Evolutionary conservation across 2,329 filamentous ascomycete genomes (phyloP).

Genomic region (Neopestalotiopsis rosae): DNA sequence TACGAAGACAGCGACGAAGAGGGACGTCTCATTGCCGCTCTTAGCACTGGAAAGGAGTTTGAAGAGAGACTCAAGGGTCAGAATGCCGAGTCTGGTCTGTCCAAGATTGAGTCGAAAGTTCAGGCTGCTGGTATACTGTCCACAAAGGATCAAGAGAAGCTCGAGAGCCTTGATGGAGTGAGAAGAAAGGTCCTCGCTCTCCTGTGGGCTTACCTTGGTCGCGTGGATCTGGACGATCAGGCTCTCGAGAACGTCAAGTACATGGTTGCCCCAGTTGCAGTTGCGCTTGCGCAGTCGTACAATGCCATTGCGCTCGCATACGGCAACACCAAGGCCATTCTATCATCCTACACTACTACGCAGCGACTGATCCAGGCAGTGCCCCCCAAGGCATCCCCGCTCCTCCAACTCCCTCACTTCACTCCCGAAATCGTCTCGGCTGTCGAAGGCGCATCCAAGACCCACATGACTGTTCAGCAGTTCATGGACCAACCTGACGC

Average conservation of each 20-base stretch:
- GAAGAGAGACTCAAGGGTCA: constrained; percentile 76
- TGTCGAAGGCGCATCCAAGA: constrained; percentile 76
- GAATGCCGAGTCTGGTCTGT: constrained; percentile 79
- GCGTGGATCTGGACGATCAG: constrained; percentile 81
- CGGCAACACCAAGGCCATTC: constrained; percentile 79
- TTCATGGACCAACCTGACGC: constrained; percentile 86
- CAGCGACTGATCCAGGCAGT: constrained; percentile 92
- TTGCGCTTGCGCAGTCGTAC: constrained; percentile 85
- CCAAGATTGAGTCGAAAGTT: constrained; percentile 83
- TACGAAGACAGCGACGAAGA: constrained; percentile 86
- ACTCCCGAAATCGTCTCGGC: constrained; percentile 69
- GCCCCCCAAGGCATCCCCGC: constrained; percentile 80
- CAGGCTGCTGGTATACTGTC: constrained; percentile 63
- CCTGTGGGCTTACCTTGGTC: constrained; percentile 93
- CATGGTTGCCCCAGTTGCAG: constrained; percentile 85
- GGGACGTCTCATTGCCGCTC: constrained; percentile 77
- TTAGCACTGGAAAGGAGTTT: constrained; percentile 89
- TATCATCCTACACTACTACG: constrained; percentile 80
- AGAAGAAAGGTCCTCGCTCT: constrained; percentile 87
- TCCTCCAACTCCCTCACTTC: constrained; percentile 91
- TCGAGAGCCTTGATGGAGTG: constrained; percentile 80
- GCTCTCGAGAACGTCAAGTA: constrained; percentile 85
- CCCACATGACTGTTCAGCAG: constrained; percentile 79
- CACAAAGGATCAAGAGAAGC: constrained; percentile 74
- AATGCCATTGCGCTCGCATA: constrained; percentile 87